These are phyloP conservation scores for Acephala macrosclerotiorum DNA, from an alignment of 2,329 filamentous ascomycete genomes.

Conservation along the genomic window DNA sequence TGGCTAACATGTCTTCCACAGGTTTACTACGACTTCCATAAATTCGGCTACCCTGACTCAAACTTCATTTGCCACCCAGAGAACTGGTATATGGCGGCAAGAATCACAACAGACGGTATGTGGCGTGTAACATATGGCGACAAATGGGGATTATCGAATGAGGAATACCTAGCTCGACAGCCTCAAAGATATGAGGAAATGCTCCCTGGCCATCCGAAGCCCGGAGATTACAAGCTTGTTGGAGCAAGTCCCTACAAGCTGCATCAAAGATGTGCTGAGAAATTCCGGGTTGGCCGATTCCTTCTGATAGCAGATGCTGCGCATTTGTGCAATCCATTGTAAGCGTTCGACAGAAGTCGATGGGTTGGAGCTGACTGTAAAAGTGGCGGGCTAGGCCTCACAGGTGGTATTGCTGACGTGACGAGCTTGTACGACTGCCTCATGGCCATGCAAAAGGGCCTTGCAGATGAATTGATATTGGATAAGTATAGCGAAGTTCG, in stretches of 20 bases:
- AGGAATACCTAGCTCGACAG: constrained; percentile 61
- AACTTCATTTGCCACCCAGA: constrained; percentile 69
- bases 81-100: constrained; percentile 69
- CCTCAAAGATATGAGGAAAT: constrained; percentile 63
- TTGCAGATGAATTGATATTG: constrained; percentile 47
- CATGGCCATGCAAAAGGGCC: constrained; percentile 46
- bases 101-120: constrained; percentile 63
- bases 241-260: constrained; percentile 58
- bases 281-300: constrained; percentile 53
- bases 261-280: constrained; percentile 55
- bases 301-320: constrained; percentile 57
- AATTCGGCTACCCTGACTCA: constrained; percentile 59
- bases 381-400: constrained; percentile 66
- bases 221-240: constrained; percentile 61
- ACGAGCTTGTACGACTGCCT: constrained; percentile 68
- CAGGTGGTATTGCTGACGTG: constrained; percentile 68
- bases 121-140: constrained; percentile 74
- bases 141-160: constrained; percentile 55
- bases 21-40: constrained; percentile 68
- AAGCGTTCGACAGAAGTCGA: constrained; percentile 32
- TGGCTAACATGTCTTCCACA: constrained; percentile 42
- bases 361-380: neutral
- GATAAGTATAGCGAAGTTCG: constrained; percentile 50
- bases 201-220: constrained; percentile 65
- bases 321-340: constrained; percentile 59